These are phyloP conservation scores for Cercospora brassicicola DNA, from an alignment of 2,329 filamentous ascomycete genomes.

Conservation along the genomic window DNA sequence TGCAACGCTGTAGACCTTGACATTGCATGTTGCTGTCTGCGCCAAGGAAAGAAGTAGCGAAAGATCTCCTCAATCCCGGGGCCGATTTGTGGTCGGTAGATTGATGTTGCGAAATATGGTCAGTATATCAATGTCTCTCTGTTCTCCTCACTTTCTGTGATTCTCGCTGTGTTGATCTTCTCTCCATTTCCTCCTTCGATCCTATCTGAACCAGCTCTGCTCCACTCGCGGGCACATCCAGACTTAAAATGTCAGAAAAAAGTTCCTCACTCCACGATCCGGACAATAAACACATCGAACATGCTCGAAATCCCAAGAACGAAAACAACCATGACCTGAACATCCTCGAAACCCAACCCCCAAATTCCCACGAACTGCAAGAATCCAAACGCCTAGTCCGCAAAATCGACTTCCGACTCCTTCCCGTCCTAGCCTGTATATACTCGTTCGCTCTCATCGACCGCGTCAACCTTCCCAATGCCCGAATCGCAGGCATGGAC, in stretches of 20 bases:
- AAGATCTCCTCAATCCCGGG: constrained; percentile 2
- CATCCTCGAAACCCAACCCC: neutral
- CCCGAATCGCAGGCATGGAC: constrained; percentile 18
- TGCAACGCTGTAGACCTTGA: neutral
- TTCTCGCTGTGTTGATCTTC: neutral
- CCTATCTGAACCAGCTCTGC: neutral
- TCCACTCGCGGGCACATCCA: neutral
- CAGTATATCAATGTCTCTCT: neutral
- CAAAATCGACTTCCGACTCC: constrained; percentile 26
- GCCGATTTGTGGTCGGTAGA: neutral
- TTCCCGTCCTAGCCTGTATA: constrained; percentile 24
- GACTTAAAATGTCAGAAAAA: constrained; percentile 9
- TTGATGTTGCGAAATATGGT: neutral
- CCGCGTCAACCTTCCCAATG: constrained; percentile 25
- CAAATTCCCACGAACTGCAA: constrained; percentile 11
- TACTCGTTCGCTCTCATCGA: constrained; percentile 27
- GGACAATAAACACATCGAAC: constrained; percentile 15
- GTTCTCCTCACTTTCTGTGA: neutral
- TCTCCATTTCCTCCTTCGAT: neutral
- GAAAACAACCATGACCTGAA: neutral
- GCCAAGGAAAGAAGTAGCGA: constrained; percentile 7
- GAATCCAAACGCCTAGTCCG: constrained; percentile 23
- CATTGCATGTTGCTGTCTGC: constrained; percentile 1
- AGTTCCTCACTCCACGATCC: constrained; percentile 7
- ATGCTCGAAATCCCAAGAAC: constrained; percentile 5